A percentile compares a stretch with the other conserved stretches of the same genome.
Evolutionary conservation across 495 filamentous ascomycete genomes (phyloP).

Genomic region (Staphylotrichum tortipilum): DNA sequence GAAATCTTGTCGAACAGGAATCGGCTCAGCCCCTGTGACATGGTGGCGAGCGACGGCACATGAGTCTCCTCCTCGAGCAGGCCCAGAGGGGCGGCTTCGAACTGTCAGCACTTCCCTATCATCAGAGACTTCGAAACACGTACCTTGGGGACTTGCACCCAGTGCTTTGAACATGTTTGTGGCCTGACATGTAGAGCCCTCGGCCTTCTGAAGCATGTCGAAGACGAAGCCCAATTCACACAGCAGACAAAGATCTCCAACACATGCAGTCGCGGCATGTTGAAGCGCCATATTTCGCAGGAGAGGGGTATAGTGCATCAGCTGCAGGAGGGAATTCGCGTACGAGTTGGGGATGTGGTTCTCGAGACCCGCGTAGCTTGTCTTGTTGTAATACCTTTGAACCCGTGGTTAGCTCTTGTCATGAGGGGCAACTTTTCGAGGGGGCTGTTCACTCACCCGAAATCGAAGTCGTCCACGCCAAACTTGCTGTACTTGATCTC

Average conservation of each 20-base stretch:
- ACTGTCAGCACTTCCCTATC: slow-evolving; percentile 1
- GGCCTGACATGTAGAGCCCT: slow-evolving; percentile 89
- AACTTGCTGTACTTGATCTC: slow-evolving; percentile 98
- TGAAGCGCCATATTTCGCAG: slow-evolving; percentile 84
- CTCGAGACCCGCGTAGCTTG: slow-evolving; percentile 79
- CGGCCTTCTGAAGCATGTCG: slow-evolving; percentile 95
- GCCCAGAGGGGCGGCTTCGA: slow-evolving; percentile 53
- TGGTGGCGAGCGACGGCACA: slow-evolving; percentile 27
- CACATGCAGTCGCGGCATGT: slow-evolving; percentile 76
- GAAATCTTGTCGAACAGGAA: slow-evolving; percentile 23
- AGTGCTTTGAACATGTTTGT: slow-evolving; percentile 91
- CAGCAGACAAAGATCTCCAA: slow-evolving; percentile 71
- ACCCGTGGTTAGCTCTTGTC: slow-evolving; percentile 4
- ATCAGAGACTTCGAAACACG: neutral
- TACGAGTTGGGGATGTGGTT: slow-evolving; percentile 96
- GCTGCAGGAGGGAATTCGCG: slow-evolving; percentile 84
- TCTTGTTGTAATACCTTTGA: slow-evolving; percentile 85
- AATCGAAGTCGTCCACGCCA: slow-evolving; percentile 96
- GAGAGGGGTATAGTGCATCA: slow-evolving; percentile 81
- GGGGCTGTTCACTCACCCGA: slow-evolving; percentile 52
- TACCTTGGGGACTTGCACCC: slow-evolving; percentile 63
- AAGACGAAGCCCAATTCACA: slow-evolving; percentile 95
- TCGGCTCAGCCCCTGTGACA: slow-evolving; percentile 19
- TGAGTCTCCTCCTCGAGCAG: slow-evolving; percentile 68
- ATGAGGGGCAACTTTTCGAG: neutral